These are phyloP conservation scores for Hyaloscypha bicolor DNA, from an alignment of 495 filamentous ascomycete species.

Conservation along the genomic window DNA sequence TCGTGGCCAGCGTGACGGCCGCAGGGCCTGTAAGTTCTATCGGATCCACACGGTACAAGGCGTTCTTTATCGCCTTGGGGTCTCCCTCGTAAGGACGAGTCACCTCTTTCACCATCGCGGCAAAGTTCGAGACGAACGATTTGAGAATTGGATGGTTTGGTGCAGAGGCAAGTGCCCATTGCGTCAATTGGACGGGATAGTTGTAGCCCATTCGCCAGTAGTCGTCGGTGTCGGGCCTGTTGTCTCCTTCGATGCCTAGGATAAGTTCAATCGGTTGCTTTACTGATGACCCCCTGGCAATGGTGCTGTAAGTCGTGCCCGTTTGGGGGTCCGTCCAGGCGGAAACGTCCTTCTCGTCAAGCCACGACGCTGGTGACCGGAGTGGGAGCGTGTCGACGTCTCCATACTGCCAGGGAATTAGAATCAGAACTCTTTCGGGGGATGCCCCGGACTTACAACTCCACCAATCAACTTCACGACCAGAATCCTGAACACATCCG, in stretches of 20 bases:
- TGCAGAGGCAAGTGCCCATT: slow-evolving; percentile 29
- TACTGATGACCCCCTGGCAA: neutral
- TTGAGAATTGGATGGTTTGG: slow-evolving; percentile 26
- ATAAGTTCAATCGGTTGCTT: neutral
- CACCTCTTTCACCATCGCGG: slow-evolving; percentile 16
- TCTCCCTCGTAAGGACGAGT: slow-evolving; percentile 10
- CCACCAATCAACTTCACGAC: neutral
- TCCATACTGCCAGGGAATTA: neutral
- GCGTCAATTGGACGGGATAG: slow-evolving; percentile 31
- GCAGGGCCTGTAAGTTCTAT: slow-evolving; percentile 9
- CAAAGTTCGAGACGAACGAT: slow-evolving; percentile 24
- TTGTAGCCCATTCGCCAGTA: slow-evolving; percentile 34
- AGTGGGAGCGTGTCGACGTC: neutral
- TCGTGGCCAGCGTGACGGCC: slow-evolving; percentile 13
- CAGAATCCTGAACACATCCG: neutral
- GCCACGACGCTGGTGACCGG: neutral
- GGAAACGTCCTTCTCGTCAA: neutral
- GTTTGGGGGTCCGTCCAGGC: neutral
- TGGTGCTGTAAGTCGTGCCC: neutral
- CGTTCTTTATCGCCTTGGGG: neutral
- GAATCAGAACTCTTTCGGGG: neutral
- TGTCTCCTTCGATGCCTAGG: neutral
- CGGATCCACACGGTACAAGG: slow-evolving; percentile 3
- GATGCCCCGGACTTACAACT: neutral
- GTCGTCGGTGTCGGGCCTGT: slow-evolving; percentile 10